phyloP scores from a whole-genome alignment of 1,284 basidiomycete genomes.

The Fomes fomentarius region DNA sequence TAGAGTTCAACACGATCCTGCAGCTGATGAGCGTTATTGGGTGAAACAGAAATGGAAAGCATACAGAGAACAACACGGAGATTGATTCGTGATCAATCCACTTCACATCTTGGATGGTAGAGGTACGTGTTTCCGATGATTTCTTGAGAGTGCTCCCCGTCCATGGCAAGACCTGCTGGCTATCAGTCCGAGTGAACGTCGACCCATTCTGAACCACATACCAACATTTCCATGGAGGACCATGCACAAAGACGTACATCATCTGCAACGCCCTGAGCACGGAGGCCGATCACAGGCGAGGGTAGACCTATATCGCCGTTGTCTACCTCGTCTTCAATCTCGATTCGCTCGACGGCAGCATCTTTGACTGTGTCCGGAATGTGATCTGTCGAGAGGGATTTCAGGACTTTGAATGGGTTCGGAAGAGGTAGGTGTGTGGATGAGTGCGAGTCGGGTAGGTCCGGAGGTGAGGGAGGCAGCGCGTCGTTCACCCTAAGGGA shows the following conservation, averaged over 20 bases:
- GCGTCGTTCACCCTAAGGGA: conserved; percentile 17
- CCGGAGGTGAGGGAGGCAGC: conserved; percentile 10
- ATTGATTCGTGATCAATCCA: conserved; percentile 43
- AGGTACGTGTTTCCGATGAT: conserved; percentile 13
- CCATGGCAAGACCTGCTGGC: conserved; percentile 12
- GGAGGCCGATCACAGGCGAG: conserved; percentile 38
- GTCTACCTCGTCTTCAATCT: conserved; percentile 27
- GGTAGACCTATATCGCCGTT: conserved; percentile 35
- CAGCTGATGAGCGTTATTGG: neutral
- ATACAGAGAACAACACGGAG: neutral
- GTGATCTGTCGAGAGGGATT: conserved; percentile 44
- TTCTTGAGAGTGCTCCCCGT: neutral
- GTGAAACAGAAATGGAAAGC: neutral
- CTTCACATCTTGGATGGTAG: conserved; percentile 36
- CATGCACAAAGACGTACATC: conserved; percentile 44
- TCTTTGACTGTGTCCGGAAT: conserved; percentile 27
- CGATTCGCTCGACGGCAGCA: conserved; percentile 6
- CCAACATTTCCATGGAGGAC: conserved; percentile 47
- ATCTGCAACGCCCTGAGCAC: conserved; percentile 31
- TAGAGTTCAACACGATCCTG: conserved; percentile 51
- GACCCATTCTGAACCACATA: conserved; percentile 36
- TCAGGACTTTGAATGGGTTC: conserved; percentile 63
- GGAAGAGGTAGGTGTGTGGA: conserved; percentile 41
- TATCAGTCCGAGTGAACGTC: neutral
- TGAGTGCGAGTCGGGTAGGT: conserved; percentile 24